These are phyloP conservation scores for Picochlorum sp. DNA, from an alignment of 139 green algal species.

Conservation along the genomic window DNA sequence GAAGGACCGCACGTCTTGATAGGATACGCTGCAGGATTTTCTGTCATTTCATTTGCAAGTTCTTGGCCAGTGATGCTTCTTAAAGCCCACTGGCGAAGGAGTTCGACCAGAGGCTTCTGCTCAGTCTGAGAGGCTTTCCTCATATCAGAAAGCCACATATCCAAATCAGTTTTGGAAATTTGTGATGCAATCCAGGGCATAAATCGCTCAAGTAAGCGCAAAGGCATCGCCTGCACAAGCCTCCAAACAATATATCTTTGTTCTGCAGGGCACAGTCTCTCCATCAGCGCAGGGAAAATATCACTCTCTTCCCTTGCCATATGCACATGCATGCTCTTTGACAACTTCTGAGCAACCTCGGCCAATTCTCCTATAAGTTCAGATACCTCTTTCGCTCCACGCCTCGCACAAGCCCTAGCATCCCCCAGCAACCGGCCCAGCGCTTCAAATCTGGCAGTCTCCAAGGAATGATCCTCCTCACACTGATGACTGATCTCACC, in stretches of 20 bases:
- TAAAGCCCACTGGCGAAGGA: slow-evolving; percentile 74
- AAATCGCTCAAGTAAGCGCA: slow-evolving; percentile 86
- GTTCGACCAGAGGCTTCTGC: slow-evolving; percentile 67
- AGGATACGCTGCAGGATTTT: slow-evolving; percentile 30
- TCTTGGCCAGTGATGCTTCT: slow-evolving; percentile 25
- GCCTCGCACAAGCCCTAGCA: slow-evolving; percentile 56
- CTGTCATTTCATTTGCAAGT: neutral
- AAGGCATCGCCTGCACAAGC: slow-evolving; percentile 83
- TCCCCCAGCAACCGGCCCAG: slow-evolving; percentile 69
- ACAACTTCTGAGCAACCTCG: slow-evolving; percentile 36
- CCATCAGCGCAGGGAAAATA: slow-evolving; percentile 72
- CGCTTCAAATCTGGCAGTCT: slow-evolving; percentile 60
- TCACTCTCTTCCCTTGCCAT: slow-evolving; percentile 69
- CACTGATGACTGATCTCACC: slow-evolving; percentile 20
- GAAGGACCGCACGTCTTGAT: slow-evolving; percentile 34
- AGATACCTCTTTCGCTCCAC: slow-evolving; percentile 46
- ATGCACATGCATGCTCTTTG: slow-evolving; percentile 38
- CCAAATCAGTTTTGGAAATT: slow-evolving; percentile 52
- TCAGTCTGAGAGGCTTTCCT: slow-evolving; percentile 33
- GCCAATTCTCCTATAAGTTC: slow-evolving; percentile 55
- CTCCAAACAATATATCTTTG: slow-evolving; percentile 84
- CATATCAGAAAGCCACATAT: slow-evolving; percentile 67
- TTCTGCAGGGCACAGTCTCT: slow-evolving; percentile 50
- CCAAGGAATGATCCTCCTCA: slow-evolving; percentile 59
- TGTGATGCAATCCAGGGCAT: slow-evolving; percentile 79